Base-by-base conservation (phyloP, 169 alveolate genomes). In the Cryptosporidium sp. region DNA sequence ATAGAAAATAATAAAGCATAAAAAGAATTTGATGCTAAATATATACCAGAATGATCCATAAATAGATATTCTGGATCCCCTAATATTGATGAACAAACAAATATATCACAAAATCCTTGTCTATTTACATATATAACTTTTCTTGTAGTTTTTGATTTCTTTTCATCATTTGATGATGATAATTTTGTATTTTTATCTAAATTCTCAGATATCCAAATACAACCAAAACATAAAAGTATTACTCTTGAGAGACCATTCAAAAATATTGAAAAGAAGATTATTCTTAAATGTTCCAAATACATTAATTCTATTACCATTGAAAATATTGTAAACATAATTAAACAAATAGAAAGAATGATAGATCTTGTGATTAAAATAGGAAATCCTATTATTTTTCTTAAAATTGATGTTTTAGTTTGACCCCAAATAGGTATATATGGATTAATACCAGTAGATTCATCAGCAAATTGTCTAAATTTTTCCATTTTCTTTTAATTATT, bases 381-480 rank as follows among this genome's bases (percentile, higher is more conserved):
- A 9, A 80, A 10, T 5, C 62, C 67, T 0, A 86, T 58, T n/a
- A 86, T 35, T 61, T 62, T 92, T 48, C 69, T 70, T 16, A 67
- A 61, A 9, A 84, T 8, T 16, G 62, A 52, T 45, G 75, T 65
- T 70, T 86, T 92, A 14, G 37, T 86, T 18, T 86, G 87, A 14
- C 89, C 93, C 94, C 94, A 92, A 60, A 84, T 52, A 33, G 94
- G 94, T 42, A 92, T 85, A 61, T 73, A 92, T 35, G 94, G 94
- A 26, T 92, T 92, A 52, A 92, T 86, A n/a, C 94, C 94, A 37
- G 94, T 92, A 16, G 94, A 87, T n/a, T 69, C 80, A 48, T 92
- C 94, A 23, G 94, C 80, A 56, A 92, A 92, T 70, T 92, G 93
- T 16, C 93, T 65, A 58, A 73, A 92, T 53, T 92, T 92, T 56